Base-by-base conservation (phyloP, 78 protist species). In the Speleostelium caveatum region DNA sequence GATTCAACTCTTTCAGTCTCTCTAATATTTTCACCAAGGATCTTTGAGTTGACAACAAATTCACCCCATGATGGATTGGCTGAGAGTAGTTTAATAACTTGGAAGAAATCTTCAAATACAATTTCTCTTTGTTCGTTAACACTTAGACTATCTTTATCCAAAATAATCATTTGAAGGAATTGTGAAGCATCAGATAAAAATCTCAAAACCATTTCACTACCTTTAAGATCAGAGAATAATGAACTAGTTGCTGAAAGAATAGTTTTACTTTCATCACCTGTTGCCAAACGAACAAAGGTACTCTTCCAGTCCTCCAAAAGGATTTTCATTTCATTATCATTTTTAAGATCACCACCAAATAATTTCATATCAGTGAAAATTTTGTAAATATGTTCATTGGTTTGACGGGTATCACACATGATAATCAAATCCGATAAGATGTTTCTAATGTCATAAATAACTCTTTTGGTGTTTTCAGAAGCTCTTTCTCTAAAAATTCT, bases 51-150 rank as follows among this genome's bases (percentile, higher is more conserved):
- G 26, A 65, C 30, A 21, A 83, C 73, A 35, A 83, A 60, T 6
- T 83, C 75, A 36, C 45, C 61, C 80, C 79, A 83, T 16, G 91
- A 71, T 67, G 77, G 91, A 55, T 62, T 67, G 38, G 45, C 19
- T 10, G 77, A 39, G 33, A 83, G 68, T 26, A 60, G 26, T 17
- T 73, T 21, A 28, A 69, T 56, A 2, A 63, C 49, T 21, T 83
- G 63, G 65, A 68, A 83, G 62, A 83, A 83, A 22, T 68, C 45
- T 17, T 83, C 91, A 38, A 83, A 83, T 3, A 83, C 91, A 45
- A 83, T 38, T 42, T 83, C 91, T 51, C 91, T 41, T 69, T 83
- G 91, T 22, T 53, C 79, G 17, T 59, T 51, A 30, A 83, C 22
- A 36, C 3, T 21, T 41, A 36, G 59, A 33, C 32, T 39, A 41